These are phyloP conservation scores for Chernovozyma sophiae-reginae DNA, from an alignment of 1,139 yeast genomes.

Conservation along the genomic window DNA sequence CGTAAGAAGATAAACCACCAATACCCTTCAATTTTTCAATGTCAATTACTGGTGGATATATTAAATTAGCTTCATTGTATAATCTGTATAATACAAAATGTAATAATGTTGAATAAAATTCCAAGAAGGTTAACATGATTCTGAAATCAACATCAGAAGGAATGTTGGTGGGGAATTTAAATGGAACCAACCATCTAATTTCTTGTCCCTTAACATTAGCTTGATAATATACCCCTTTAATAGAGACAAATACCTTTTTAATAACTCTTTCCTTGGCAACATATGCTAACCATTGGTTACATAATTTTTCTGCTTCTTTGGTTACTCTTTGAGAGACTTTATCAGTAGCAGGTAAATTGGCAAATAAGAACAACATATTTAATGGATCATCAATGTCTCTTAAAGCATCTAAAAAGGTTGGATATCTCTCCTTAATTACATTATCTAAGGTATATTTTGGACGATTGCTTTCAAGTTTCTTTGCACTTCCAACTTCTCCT, in stretches of 20 bases:
- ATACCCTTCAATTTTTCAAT: conserved; percentile 68
- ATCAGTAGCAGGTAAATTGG: conserved; percentile 93
- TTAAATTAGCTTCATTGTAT: conserved; percentile 78
- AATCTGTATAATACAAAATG: conserved; percentile 84
- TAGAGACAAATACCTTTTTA: conserved; percentile 89
- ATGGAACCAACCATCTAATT: conserved; percentile 94
- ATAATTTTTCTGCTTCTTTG: conserved; percentile 77
- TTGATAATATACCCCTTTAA: conserved; percentile 95
- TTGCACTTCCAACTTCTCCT: conserved; percentile 88
- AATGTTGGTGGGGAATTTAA: conserved; percentile 91
- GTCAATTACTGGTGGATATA: conserved; percentile 89
- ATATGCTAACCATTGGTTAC: conserved; percentile 94
- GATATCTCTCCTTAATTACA: conserved; percentile 91
- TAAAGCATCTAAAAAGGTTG: conserved; percentile 86
- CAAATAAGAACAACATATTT: conserved; percentile 89
- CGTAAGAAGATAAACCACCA: conserved; percentile 85
- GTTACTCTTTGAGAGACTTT: conserved; percentile 75
- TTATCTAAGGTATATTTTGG: conserved; percentile 87
- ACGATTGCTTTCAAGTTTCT: conserved; percentile 73
- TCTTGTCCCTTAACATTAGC: conserved; percentile 90
- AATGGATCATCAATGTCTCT: conserved; percentile 94
- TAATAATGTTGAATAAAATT: conserved; percentile 86
- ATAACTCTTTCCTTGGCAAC: conserved; percentile 80
- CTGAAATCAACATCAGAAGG: conserved; percentile 94
- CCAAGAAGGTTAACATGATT: conserved; percentile 94